Conservation (phyloP, 1,284 basidiomycete species). For the Peniophora sp. region DNA sequence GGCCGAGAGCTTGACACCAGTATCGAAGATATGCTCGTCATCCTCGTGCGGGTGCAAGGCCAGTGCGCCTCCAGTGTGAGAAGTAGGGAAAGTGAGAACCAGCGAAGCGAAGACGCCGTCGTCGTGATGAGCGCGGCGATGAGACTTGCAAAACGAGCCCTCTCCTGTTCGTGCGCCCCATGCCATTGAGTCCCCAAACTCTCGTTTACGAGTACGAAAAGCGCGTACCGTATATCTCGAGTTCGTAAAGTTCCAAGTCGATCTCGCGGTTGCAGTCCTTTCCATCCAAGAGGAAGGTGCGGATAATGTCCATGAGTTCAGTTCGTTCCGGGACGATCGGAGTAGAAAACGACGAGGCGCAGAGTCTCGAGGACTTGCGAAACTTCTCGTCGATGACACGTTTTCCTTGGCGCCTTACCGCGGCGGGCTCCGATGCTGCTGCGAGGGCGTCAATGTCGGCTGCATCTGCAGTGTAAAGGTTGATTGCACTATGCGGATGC, state of each 20-base stretch:
- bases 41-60: constrained; percentile 21
- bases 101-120: constrained; percentile 37
- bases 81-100: constrained; percentile 31
- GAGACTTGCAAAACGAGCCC: constrained; percentile 33
- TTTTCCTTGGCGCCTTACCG: constrained; percentile 14
- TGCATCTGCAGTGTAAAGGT: background rate
- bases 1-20: constrained; percentile 13
- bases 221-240: constrained; percentile 22
- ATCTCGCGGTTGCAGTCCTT: constrained; percentile 7
- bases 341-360: constrained; percentile 12
- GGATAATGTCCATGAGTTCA: constrained; percentile 11
- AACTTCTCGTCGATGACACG: constrained; percentile 17
- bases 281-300: constrained; percentile 12
- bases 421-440: constrained; percentile 14
- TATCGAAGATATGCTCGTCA: constrained; percentile 26
- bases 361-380: constrained; percentile 18
- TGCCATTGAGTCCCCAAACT: background rate
- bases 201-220: background rate
- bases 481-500: background rate
- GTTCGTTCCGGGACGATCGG: constrained; percentile 11
- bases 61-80: constrained; percentile 31
- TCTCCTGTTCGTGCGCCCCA: constrained; percentile 17
- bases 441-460: background rate
- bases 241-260: constrained; percentile 17
- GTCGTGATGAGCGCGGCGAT: constrained; percentile 30